Evolutionary conservation across 2,329 filamentous ascomycete genomes (phyloP).

Genomic region (Magnaporthiopsis rhizophila): DNA sequence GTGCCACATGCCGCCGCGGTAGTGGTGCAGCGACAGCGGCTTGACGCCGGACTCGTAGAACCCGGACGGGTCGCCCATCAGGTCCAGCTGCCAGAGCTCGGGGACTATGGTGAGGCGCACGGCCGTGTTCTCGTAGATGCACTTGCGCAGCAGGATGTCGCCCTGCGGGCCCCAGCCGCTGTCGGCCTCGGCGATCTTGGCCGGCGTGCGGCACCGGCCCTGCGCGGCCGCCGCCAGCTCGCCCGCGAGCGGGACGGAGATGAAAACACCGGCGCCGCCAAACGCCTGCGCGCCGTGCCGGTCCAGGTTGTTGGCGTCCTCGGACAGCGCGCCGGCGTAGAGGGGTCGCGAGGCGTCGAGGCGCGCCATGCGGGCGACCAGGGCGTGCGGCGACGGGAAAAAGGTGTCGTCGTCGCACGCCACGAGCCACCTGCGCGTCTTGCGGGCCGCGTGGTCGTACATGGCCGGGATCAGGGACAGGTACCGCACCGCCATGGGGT

Average conservation of each 20-base stretch:
- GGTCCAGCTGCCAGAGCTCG: constrained; percentile 53
- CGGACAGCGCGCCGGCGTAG: constrained; percentile 55
- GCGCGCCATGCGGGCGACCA: constrained; percentile 41
- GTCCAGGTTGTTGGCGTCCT: constrained; percentile 51
- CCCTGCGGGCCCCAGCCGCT: constrained; percentile 53
- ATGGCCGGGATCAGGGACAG: constrained; percentile 45
- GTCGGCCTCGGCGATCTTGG: constrained; percentile 46
- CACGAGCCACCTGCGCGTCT: constrained; percentile 49
- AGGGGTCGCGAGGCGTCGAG: constrained; percentile 44
- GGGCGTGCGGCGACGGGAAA: constrained; percentile 49
- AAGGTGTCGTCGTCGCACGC: constrained; percentile 60
- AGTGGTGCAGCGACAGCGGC: constrained; percentile 56
- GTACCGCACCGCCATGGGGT: constrained; percentile 52
- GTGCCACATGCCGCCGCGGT: constrained; percentile 53
- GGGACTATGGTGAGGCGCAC: constrained; percentile 48
- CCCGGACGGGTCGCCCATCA: constrained; percentile 51
- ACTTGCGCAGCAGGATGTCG: constrained; percentile 54
- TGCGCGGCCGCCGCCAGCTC: constrained; percentile 19
- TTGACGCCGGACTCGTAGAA: constrained; percentile 56
- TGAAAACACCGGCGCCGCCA: constrained; percentile 55
- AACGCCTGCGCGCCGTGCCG: constrained; percentile 57
- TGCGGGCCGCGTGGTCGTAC: constrained; percentile 41
- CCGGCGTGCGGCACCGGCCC: constrained; percentile 29
- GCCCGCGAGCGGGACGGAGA: constrained; percentile 39
- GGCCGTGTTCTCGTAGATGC: constrained; percentile 55